Conservation (phyloP, 768 basidiomycete species). For the Ramaria rubella region DNA sequence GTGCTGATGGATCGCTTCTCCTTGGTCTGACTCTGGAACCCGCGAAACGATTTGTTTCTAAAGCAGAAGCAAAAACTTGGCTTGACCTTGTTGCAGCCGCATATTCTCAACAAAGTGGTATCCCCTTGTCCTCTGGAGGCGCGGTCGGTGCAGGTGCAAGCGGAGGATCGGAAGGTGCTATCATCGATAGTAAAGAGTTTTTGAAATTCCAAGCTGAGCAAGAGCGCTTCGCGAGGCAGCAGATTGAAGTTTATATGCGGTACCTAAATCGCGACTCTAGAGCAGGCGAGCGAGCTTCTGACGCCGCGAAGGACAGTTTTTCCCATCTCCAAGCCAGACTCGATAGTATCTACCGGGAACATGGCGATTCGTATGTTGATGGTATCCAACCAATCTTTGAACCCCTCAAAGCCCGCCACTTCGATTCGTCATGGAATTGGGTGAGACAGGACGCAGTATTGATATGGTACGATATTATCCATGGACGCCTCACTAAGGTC, state of each 20-base stretch:
- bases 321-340: constrained; percentile 73
- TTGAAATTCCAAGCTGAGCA: constrained; percentile 93
- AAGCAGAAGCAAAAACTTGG: constrained; percentile 91
- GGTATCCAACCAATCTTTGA: constrained; percentile 95
- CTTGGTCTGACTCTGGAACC: constrained; percentile 92
- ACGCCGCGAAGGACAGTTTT: constrained; percentile 74
- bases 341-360: constrained; percentile 84
- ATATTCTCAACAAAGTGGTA: constrained; percentile 87
- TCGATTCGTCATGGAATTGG: constrained; percentile 99
- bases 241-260: constrained; percentile 95
- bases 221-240: constrained; percentile 84
- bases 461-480: constrained; percentile 99
- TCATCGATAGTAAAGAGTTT: constrained; percentile 98
- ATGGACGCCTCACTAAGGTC: constrained; percentile 87
- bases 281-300: constrained; percentile 83
- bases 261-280: constrained; percentile 92
- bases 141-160: constrained; percentile 53
- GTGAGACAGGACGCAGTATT: constrained; percentile 92
- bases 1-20: constrained; percentile 85
- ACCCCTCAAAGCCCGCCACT: constrained; percentile 91
- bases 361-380: constrained; percentile 88
- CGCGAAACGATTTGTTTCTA: constrained; percentile 84
- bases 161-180: constrained; percentile 63
- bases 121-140: constrained; percentile 66
- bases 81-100: constrained; percentile 75